Evolutionary conservation across 106 monocot genomes (phyloP).

Genomic region (Allium fistulosum): DNA sequence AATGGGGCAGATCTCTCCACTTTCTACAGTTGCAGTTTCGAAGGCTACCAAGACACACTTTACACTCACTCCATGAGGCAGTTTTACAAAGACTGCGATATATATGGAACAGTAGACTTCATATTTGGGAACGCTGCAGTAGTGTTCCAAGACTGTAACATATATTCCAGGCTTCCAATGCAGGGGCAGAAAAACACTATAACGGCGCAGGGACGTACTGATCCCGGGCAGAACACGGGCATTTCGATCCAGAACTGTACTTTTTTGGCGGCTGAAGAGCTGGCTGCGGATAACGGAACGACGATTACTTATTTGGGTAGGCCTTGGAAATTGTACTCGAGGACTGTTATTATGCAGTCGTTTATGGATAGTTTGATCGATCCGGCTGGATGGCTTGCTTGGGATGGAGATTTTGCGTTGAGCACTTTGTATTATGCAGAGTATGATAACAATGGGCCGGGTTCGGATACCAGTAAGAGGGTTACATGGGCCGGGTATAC

Average conservation of each 20-base stretch:
- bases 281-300: conserved; percentile 14
- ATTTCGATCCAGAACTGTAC: conserved; percentile 53
- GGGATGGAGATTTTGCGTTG: conserved; percentile 64
- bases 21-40: conserved; percentile 75
- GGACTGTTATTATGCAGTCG: conserved; percentile 71
- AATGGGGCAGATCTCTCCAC: conserved; percentile 69
- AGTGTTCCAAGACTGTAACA: conserved; percentile 76
- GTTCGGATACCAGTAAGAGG: conserved; percentile 32
- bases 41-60: conserved; percentile 79
- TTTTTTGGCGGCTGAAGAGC: conserved; percentile 31
- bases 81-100: conserved; percentile 70
- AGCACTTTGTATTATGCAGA: conserved; percentile 72
- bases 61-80: conserved; percentile 77
- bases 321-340: conserved; percentile 80
- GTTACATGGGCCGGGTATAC: conserved; percentile 67
- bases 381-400: conserved; percentile 67
- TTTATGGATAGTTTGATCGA: conserved; percentile 38
- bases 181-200: conserved; percentile 60
- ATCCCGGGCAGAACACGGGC: conserved; percentile 92
- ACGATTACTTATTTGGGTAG: conserved; percentile 56
- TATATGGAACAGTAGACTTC: conserved; percentile 86
- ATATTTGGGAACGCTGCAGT: conserved; percentile 89
- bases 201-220: conserved; percentile 80
- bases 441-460: conserved; percentile 49
- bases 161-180: conserved; percentile 64